Evolutionary conservation across 257 asterid genomes (phyloP).

Genomic region (Paulownia fortunei): DNA sequence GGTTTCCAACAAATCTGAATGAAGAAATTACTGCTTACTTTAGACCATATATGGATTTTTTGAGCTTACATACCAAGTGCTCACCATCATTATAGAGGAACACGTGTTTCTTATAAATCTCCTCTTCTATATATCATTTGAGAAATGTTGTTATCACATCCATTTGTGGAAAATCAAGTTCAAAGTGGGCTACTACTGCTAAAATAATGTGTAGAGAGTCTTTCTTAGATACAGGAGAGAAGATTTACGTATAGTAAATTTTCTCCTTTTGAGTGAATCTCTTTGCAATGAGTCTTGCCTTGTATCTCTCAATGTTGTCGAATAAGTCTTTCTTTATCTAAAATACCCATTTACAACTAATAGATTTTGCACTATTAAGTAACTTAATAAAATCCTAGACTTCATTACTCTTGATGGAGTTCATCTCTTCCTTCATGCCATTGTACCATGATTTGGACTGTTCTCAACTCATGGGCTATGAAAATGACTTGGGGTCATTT

Average conservation of each 20-base stretch:
- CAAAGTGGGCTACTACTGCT: not conserved
- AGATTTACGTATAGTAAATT: not conserved
- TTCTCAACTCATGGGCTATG: not conserved
- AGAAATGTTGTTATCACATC: constrained; percentile 11
- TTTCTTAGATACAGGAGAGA: not conserved
- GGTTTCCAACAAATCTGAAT: not conserved
- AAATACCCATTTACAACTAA: not conserved
- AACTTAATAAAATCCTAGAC: constrained; percentile 17
- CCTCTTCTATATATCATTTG: not conserved
- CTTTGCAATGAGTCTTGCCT: not conserved
- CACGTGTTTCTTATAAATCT: not conserved
- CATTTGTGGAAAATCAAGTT: not conserved
- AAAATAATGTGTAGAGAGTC: not conserved
- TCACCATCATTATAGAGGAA: not conserved
- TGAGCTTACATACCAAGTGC: not conserved
- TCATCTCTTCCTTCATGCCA: constrained; percentile 18
- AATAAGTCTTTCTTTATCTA: not conserved
- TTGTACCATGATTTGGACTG: not conserved
- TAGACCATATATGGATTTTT: not conserved
- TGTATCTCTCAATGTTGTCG: constrained; percentile 9
- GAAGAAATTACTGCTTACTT: not conserved
- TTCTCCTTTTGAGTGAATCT: not conserved
- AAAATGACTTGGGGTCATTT: not conserved
- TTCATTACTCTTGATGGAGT: not conserved
- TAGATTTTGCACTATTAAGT: not conserved